phyloP scores from a whole-genome alignment of 768 basidiomycete genomes.

The Russula sp. region DNA sequence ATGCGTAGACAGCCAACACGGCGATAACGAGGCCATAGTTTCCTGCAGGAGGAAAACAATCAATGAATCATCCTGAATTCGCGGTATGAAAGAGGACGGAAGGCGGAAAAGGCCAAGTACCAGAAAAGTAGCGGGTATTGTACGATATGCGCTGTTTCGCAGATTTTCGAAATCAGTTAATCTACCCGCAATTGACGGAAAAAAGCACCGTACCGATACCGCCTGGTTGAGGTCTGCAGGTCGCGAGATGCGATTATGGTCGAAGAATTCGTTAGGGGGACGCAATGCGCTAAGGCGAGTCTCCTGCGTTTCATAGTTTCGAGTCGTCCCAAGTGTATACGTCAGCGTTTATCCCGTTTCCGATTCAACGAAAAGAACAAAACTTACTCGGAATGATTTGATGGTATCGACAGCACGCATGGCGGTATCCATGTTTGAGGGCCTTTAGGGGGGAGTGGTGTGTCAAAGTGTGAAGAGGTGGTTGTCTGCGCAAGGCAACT shows the following conservation, averaged over 20 bases:
- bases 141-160: constrained; percentile 78
- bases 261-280: constrained; percentile 76
- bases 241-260: constrained; percentile 76
- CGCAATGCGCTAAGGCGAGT: constrained; percentile 74
- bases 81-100: neutral
- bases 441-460: neutral
- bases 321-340: too few species aligned
- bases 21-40: constrained; percentile 85
- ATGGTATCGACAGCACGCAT: constrained; percentile 65
- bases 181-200: neutral
- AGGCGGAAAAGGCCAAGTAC: constrained; percentile 36
- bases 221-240: constrained; percentile 80
- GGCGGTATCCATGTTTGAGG: constrained; percentile 39
- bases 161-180: neutral
- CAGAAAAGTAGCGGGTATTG: constrained; percentile 89
- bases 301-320: constrained; percentile 48
- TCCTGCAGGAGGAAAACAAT: constrained; percentile 43
- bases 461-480: neutral
- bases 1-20: constrained; percentile 77
- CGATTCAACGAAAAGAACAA: neutral
- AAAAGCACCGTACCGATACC: constrained; percentile 55
- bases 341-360: neutral
- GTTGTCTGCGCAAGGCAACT: neutral
- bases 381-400: constrained; percentile 65
- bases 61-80: neutral